phyloP scores from a whole-genome alignment of 2,329 filamentous ascomycete species.

The Hypoxylon sp. region DNA sequence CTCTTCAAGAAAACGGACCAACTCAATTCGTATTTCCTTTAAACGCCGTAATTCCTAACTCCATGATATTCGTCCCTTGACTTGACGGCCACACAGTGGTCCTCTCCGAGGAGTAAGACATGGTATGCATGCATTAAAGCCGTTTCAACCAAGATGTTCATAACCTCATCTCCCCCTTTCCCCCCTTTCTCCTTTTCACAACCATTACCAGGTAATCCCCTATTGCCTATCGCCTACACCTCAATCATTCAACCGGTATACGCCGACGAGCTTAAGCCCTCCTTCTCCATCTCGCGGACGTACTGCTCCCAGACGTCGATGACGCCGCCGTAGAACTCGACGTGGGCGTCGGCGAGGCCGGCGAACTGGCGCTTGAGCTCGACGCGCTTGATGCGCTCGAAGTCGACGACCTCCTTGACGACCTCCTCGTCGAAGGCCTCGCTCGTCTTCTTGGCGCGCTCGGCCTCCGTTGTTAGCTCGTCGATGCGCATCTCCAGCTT shows the following conservation, averaged over 20 bases:
- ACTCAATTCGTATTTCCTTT: background rate
- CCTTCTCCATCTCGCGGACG: conserved; percentile 83
- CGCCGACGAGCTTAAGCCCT: conserved; percentile 41
- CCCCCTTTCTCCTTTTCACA: background rate
- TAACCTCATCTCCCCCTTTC: background rate
- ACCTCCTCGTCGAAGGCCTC: conserved; percentile 98
- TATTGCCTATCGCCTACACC: background rate
- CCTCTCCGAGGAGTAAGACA: background rate
- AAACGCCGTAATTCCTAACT: conserved; percentile 15
- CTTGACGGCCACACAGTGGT: background rate
- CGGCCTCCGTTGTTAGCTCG: conserved; percentile 89
- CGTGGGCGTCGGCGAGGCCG: conserved; percentile 85
- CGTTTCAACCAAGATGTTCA: background rate
- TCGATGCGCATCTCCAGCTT: conserved; percentile 95
- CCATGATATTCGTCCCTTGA: conserved; percentile 7
- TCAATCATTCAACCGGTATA: conserved; percentile 31
- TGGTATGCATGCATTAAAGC: background rate
- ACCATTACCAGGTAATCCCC: background rate
- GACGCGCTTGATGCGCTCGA: conserved; percentile 94
- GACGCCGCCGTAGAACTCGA: conserved; percentile 86
- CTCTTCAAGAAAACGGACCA: conserved; percentile 4
- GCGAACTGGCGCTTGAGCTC: conserved; percentile 93
- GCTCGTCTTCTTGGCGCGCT: conserved; percentile 85
- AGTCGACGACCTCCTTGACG: conserved; percentile 91
- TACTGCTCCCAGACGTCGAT: conserved; percentile 91